phyloP scores from a whole-genome alignment of 2,329 filamentous ascomycete species.

The Pyricularia sp. region DNA sequence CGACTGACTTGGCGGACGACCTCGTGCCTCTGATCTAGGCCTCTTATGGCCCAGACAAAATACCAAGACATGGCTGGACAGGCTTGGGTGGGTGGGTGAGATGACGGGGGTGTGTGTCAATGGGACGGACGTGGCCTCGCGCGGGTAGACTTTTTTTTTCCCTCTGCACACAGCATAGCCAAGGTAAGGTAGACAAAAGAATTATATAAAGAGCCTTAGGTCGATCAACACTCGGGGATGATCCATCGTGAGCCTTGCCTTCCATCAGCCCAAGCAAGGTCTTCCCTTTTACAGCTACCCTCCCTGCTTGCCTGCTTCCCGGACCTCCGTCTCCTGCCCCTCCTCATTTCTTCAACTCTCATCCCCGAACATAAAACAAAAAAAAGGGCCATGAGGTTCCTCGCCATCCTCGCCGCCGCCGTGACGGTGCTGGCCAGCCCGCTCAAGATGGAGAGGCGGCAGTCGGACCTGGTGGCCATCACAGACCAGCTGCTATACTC shows the following conservation, averaged over 20 bases:
- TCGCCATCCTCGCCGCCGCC: background rate
- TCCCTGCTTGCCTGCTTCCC: background rate
- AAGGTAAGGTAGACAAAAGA: background rate
- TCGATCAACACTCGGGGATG: background rate
- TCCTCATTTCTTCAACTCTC: background rate
- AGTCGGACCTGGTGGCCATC: background rate
- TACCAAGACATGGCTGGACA: background rate
- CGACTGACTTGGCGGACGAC: background rate
- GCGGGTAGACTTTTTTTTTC: background rate
- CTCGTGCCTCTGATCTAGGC: background rate
- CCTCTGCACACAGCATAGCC: background rate
- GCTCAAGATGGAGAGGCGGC: background rate
- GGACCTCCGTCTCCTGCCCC: background rate
- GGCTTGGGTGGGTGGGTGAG: background rate
- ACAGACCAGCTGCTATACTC: slow-evolving; percentile 39
- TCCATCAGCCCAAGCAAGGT: background rate
- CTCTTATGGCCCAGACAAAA: background rate
- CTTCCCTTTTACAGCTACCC: background rate
- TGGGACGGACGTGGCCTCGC: background rate
- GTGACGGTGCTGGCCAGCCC: background rate
- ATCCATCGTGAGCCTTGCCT: background rate
- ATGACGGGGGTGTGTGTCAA: background rate
- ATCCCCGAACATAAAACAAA: background rate
- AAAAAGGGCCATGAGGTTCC: background rate
- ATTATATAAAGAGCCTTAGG: background rate